Conservation (phyloP, 495 filamentous ascomycete species). For the Aspergillus sclerotiicarbonarius region DNA sequence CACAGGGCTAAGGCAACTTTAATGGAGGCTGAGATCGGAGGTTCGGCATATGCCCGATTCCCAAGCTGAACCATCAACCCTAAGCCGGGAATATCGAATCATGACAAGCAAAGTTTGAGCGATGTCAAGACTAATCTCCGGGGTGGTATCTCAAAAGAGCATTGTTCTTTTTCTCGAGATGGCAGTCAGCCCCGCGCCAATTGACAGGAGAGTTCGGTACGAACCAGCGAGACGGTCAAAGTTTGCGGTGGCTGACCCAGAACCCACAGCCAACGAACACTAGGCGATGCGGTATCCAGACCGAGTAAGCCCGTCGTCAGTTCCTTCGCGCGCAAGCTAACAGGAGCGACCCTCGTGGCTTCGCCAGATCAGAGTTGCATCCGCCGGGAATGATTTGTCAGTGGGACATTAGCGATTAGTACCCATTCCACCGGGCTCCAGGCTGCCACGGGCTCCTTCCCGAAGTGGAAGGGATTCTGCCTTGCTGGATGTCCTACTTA, state of each 20-base stretch:
- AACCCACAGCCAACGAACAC: background rate
- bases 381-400: conserved; percentile 15
- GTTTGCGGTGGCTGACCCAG: background rate
- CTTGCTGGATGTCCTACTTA: background rate
- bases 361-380: conserved; percentile 7
- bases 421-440: conserved; percentile 5
- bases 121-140: conserved; percentile 12
- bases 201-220: conserved; percentile 11
- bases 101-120: conserved; percentile 8
- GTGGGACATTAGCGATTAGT: conserved; percentile 3
- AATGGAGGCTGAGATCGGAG: background rate
- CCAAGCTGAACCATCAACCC: background rate
- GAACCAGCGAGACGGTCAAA: conserved; percentile 7
- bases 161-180: conserved; percentile 10
- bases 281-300: background rate
- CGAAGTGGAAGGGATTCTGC: conserved; percentile 5
- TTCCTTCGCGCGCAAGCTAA: conserved; percentile 9
- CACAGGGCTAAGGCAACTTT: background rate
- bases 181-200: conserved; percentile 9
- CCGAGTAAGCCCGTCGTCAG: conserved; percentile 11
- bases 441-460: background rate
- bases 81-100: background rate
- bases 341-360: conserved; percentile 16
- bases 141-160: conserved; percentile 16
- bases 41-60: background rate